Percentiles rank a stretch among this genome's conserved stretches.
Evolutionary conservation across 345 rosid species (phyloP).

Genomic region (Capsella bursapastoris): DNA sequence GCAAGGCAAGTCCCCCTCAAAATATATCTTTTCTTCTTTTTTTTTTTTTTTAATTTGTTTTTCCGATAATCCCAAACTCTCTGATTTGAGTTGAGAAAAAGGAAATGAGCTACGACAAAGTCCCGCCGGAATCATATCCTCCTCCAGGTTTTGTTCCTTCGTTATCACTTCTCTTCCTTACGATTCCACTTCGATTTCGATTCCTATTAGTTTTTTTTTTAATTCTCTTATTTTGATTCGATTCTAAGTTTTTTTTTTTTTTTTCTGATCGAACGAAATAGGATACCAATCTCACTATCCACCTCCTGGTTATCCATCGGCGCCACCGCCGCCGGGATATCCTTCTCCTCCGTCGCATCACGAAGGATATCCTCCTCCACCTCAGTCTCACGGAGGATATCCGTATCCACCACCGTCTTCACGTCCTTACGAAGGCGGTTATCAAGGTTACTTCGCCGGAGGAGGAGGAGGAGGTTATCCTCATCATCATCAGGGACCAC

Average conservation of each 20-base stretch:
- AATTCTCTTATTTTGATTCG: constrained; percentile 31
- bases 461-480: constrained; percentile 64
- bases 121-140: constrained; percentile 60
- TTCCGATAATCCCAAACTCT: constrained; percentile 12
- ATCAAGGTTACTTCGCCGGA: constrained; percentile 77
- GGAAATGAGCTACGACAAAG: constrained; percentile 71
- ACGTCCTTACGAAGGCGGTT: constrained; percentile 59
- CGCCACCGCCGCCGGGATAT: constrained; percentile 54
- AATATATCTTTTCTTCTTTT: neutral
- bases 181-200: neutral
- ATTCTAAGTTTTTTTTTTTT: neutral
- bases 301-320: constrained; percentile 60
- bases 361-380: constrained; percentile 48
- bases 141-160: constrained; percentile 55
- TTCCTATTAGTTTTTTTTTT: neutral
- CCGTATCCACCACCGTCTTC: constrained; percentile 57
- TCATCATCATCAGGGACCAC: constrained; percentile 39
- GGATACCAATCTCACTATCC: constrained; percentile 69
- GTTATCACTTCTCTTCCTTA: neutral
- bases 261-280: constrained; percentile 27
- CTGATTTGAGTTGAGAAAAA: constrained; percentile 17
- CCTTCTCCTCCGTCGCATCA: constrained; percentile 59
- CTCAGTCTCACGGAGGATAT: constrained; percentile 50
- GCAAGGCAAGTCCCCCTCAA: neutral
- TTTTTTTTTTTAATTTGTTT: neutral